Evolutionary conservation across 176 grass and related monocot species (phyloP).

Genomic region (Carex littledalei): DNA sequence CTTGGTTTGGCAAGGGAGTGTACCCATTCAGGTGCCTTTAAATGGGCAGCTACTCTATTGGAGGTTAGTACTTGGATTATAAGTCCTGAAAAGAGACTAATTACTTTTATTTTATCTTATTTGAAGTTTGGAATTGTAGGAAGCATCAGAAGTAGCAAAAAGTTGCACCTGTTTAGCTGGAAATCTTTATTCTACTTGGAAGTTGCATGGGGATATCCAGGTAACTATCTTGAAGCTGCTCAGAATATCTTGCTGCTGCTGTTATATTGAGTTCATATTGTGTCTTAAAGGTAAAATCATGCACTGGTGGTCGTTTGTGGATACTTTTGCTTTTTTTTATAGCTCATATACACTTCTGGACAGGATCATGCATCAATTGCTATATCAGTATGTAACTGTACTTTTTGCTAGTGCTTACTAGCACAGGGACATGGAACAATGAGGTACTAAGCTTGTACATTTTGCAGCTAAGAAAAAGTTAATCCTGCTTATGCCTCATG

Average conservation of each 20-base stretch:
- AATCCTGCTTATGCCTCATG: neutral
- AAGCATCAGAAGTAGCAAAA: slow-evolving; percentile 71
- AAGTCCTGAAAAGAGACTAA: slow-evolving; percentile 21
- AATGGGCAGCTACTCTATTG: slow-evolving; percentile 74
- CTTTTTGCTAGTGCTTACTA: neutral
- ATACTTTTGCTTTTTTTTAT: neutral
- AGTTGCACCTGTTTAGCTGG: slow-evolving; percentile 54
- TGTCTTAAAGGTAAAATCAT: neutral
- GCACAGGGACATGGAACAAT: neutral
- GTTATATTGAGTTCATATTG: neutral
- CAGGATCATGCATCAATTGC: neutral
- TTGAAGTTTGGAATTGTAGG: slow-evolving; percentile 42
- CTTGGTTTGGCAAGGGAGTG: slow-evolving; percentile 80
- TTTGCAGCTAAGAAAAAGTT: neutral
- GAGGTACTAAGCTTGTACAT: neutral
- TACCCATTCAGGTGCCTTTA: slow-evolving; percentile 64
- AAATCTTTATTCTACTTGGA: slow-evolving; percentile 85
- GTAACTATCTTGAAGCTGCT: slow-evolving; percentile 21
- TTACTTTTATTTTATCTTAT: slow-evolving; percentile 5
- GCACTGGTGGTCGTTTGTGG: neutral
- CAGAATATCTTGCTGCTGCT: neutral
- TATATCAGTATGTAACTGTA: neutral
- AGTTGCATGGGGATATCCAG: slow-evolving; percentile 79
- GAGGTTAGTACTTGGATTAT: slow-evolving; percentile 40
- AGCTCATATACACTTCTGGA: neutral